Evolutionary conservation across 164 flowering plant species (phyloP).

Genomic region (Vitis labrusca): DNA sequence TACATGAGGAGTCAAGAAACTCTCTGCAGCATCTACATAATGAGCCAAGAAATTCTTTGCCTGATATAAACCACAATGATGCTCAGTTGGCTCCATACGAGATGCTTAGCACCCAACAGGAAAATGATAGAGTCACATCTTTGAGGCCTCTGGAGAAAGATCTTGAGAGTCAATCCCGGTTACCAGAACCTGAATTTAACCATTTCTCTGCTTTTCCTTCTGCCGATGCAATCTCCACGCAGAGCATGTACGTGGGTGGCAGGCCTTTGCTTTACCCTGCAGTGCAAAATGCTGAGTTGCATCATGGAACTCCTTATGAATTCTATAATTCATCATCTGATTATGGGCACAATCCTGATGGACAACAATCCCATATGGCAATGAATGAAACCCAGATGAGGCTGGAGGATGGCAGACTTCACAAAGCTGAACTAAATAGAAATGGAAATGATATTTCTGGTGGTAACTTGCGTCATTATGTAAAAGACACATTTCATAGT

Average conservation of each 20-base stretch:
- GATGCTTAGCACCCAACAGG: slow-evolving; percentile 27
- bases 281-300: slow-evolving; percentile 33
- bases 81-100: slow-evolving; percentile 22
- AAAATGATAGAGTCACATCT: slow-evolving; percentile 22
- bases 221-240: slow-evolving; percentile 28
- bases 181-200: slow-evolving; percentile 26
- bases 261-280: slow-evolving; percentile 40
- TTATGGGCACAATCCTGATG: slow-evolving; percentile 26
- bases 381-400: slow-evolving; percentile 26
- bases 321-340: slow-evolving; percentile 29
- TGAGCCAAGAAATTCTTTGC: slow-evolving; percentile 30
- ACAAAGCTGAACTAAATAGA: slow-evolving; percentile 21
- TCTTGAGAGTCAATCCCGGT: slow-evolving; percentile 22
- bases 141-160: slow-evolving; percentile 31
- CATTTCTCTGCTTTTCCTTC: slow-evolving; percentile 30
- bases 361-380: slow-evolving; percentile 27
- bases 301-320: slow-evolving; percentile 24
- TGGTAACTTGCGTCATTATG: slow-evolving; percentile 32
- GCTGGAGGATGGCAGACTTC: slow-evolving; percentile 24
- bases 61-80: slow-evolving; percentile 44
- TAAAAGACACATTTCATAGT: slow-evolving; percentile 38
- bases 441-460: slow-evolving; percentile 29
- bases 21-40: slow-evolving; percentile 20
- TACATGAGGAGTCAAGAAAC: slow-evolving; percentile 24
- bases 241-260: slow-evolving; percentile 46